Evolutionary conservation across 1,139 yeast genomes (phyloP), one percentile per base, ranked within the genome.

Genomic region (Eremothecium sinecaudum): DNA sequence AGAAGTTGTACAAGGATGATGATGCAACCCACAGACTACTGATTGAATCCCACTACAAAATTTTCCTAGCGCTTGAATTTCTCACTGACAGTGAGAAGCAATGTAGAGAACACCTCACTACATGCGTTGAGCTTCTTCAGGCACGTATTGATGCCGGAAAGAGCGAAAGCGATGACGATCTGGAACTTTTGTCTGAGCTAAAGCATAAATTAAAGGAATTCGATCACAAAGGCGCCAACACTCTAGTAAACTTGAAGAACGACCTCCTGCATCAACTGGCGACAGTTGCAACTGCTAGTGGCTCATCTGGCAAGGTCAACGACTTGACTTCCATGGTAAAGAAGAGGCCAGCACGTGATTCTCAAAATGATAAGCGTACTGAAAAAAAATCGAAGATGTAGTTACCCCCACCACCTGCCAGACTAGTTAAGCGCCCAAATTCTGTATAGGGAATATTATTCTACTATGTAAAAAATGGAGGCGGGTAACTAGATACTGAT

Each of bases 21-120:
- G 42, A 39, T 23, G 38, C 42, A 6, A 42, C 38, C 57, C 69
- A 12, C 58, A 67, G 80, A 2, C 60, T 75, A 24, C 65, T 84
- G 6, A 75, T 90, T 3, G 94, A 84, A 51, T 78, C 86, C 0
- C 83, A 82, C 56, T 83, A 79, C 61, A 84, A 84, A 57, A 64
- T 83, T 24, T 79, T 94, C 0, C 64, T 86, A 32, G 93, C 94
- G 0, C 63, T 73, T 39, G 95, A 86, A 48, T 79, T 80, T 66
- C 73, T 34, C 19, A 51, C 33, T 37, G 41, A 15, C 43, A 42
- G 33, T 40, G 48, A 3, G 23, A 43, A 19, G 41, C 42, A 38
- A 37, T 49, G 53, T 35, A 40, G 76, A 5, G 63, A 64, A 22
- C 75, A 79, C 39, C 67, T 79, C 64, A 59, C 66, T 37, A 54